phyloP scores from a whole-genome alignment of 148 eudicot genomes.

The Rhododendron griersonianum region DNA sequence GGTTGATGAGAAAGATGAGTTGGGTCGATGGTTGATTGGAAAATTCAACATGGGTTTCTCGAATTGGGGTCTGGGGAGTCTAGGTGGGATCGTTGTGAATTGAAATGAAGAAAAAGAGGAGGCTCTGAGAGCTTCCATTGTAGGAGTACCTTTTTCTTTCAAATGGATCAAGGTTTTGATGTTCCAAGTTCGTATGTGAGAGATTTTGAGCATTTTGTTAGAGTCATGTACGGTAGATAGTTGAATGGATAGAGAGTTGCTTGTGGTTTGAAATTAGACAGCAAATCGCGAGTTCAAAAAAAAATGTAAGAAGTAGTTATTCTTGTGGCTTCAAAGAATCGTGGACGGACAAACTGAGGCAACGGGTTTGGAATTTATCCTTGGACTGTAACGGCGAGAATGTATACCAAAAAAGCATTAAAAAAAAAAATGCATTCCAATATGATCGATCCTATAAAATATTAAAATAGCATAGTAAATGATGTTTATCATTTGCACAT shows the following conservation, averaged over 20 bases:
- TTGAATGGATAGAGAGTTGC: not conserved
- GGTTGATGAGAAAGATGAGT: not conserved
- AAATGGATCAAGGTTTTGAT: not conserved
- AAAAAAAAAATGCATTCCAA: too few species aligned
- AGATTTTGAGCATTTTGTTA: not conserved
- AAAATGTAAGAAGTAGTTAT: too few species aligned
- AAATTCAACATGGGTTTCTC: conserved; percentile 13
- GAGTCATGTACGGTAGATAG: not conserved
- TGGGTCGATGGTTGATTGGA: conserved; percentile 3
- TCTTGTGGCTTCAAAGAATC: too few species aligned
- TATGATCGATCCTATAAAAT: too few species aligned
- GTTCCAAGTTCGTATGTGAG: not conserved
- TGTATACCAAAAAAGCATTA: too few species aligned
- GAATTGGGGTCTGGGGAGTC: not conserved
- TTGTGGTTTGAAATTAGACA: not conserved
- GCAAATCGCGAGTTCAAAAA: not conserved
- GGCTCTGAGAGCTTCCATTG: conserved; percentile 37
- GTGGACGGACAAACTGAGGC: too few species aligned
- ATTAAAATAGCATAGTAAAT: too few species aligned
- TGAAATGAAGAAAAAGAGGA: conserved; percentile 15
- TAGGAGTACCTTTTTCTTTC: not conserved
- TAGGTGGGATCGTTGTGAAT: conserved; percentile 15
- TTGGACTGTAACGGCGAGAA: too few species aligned
- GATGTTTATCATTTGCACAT: too few species aligned
- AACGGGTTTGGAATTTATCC: too few species aligned